Evolutionary conservation across 495 filamentous ascomycete species (phyloP), one percentile per base, ranked within the genome.

Genomic region (Aspergillus funiculosus): DNA sequence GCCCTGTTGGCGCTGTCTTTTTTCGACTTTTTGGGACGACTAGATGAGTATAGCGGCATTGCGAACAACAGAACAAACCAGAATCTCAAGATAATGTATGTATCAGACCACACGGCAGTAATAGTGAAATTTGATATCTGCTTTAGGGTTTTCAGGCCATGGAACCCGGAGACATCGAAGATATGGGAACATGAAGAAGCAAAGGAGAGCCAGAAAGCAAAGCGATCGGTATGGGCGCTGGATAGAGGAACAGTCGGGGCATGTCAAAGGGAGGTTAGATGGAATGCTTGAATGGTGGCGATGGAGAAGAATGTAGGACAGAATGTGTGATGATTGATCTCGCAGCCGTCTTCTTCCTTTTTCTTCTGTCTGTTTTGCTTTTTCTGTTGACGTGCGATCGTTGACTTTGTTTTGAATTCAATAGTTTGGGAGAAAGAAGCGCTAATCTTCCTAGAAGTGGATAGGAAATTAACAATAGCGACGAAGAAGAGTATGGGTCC

Each of bases 1-100:
- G 53, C 36, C 36, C 56, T 59, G 26, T 56, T 62, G 26, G 56
- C 50, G 25, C 57, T 54, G 42, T 69, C 62, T 41, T 66, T 69
- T 38, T 49, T 64, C 6, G 59, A 24, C 43, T 58, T 66, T 46
- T 56, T 62, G 13, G 56, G 52, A 32, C 53, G 64, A 48, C 53
- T 46, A 50, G 51, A 41, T 64, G 17, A 11, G 29, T 32, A 56
- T 48, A 61, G 48, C 35, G 61, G 62, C 67, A 71, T 70, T 44
- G 13, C 54, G 54, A 44, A 31, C 2, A 46, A 32, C n/a, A n/a
- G n/a, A n/a, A n/a, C n/a, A n/a, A 37, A 42, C 13, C 20, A 9
- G 11, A 15, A 13, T 6, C 21, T 41, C 35, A 44, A 29, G 34
- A 46, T 49, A 36, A 25, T 45, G 15, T 31, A 25, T 45, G 15